Base-by-base conservation (phyloP, 495 filamentous ascomycete genomes). In the Cercophora sp. region DNA sequence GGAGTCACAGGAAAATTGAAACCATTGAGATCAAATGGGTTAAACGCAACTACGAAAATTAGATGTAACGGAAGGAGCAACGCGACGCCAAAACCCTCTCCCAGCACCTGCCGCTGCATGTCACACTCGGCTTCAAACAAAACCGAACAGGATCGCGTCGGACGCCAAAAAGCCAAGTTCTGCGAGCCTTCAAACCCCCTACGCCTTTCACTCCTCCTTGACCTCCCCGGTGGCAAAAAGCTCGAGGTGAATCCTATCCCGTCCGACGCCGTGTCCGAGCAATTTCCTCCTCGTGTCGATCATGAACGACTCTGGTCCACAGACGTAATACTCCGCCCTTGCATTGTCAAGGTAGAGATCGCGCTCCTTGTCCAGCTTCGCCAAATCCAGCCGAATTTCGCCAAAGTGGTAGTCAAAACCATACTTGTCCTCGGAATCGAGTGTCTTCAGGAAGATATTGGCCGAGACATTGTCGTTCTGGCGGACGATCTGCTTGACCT, bases 261-360 rank as follows among this genome's bases (percentile, higher is more conserved):
- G 63, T 3, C 55, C 57, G 0, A 88, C 84, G 0, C 85, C 84
- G 39, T 60, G 58, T 0, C 52, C 68, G 37, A 72, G 59, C 52
- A 89, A 69, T 34, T 63, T 65, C 8, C 61, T 53, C 52, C 79
- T 60, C 23, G 77, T 70, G 18, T 79, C 78, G 3, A 69, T 63
- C 86, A 88, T 91, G 71, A 89, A 89, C 5, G 55, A 46, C 32
- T 72, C 73, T 0, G 86, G 85, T 1, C 85, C 87, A 50, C 85
- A 89, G 35, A 88, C 63, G 57, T 78, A 89, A 56, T 88, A 90
- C 60, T 81, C 72, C 0, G 85, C 71, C 37, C 56, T 58, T 2
- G 61, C 22, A 56, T 84, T 63, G 20, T 68, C 69, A 4, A 85
- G 60, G 55, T 74, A 82, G 45, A 89, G 63, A 37, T 79, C 70